phyloP scores from a whole-genome alignment of 495 filamentous ascomycete species.

The Haplographium delicatum region DNA sequence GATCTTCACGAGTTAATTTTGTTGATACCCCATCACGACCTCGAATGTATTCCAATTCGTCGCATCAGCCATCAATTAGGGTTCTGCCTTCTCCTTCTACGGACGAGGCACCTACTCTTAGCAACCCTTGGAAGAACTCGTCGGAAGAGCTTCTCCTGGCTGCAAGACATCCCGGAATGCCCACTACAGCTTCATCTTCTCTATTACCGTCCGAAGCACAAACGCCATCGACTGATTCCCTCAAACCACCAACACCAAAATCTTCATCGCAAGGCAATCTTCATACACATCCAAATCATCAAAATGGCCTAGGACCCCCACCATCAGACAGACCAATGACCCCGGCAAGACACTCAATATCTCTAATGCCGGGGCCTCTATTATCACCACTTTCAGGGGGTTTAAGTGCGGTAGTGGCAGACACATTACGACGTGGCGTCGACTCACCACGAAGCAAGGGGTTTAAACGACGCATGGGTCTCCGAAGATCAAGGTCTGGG shows the following conservation, averaged over 20 bases:
- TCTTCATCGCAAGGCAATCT: constrained; percentile 17
- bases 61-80: constrained; percentile 10
- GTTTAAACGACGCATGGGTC: constrained; percentile 1
- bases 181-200: constrained; percentile 10
- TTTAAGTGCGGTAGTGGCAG: constrained; percentile 56
- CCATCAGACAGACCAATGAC: constrained; percentile 20
- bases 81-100: constrained; percentile 4
- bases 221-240: constrained; percentile 2
- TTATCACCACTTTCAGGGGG: constrained; percentile 48
- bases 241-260: constrained; percentile 5
- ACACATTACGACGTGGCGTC: constrained; percentile 51
- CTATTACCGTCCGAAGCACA: constrained; percentile 19
- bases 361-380: constrained; percentile 38
- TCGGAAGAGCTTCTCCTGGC: constrained; percentile 15
- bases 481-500: constrained; percentile 22
- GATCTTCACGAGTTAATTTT: constrained; percentile 24
- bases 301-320: constrained; percentile 13
- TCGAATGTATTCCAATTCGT: constrained; percentile 16
- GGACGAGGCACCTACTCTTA: constrained; percentile 19
- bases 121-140: constrained; percentile 20
- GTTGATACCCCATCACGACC: constrained; percentile 8
- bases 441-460: constrained; percentile 21
- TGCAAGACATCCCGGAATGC: constrained; percentile 13
- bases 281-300: constrained; percentile 22
- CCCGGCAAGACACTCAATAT: constrained; percentile 24